Evolutionary conservation across 495 filamentous ascomycete genomes (phyloP).

Genomic region (Tirmania nivea): DNA sequence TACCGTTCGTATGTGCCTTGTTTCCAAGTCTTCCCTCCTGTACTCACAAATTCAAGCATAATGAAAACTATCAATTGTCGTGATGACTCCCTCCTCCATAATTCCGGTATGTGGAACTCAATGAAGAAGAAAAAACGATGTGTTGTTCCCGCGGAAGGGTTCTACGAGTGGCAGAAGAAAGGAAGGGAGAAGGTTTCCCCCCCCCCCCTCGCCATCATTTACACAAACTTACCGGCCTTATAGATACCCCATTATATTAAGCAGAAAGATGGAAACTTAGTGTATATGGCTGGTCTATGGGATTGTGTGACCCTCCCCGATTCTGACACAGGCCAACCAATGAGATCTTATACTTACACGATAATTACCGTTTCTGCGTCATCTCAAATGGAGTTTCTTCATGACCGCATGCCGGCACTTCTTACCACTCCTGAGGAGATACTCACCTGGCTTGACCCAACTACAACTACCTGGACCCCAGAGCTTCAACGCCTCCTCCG

Average conservation of each 20-base stretch:
- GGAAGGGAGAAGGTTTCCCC: slow-evolving; percentile 36
- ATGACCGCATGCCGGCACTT: slow-evolving; percentile 91
- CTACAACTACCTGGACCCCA: slow-evolving; percentile 44
- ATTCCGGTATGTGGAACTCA: slow-evolving; percentile 67
- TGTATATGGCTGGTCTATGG: slow-evolving; percentile 85
- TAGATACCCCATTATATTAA: slow-evolving; percentile 60
- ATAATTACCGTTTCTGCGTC: slow-evolving; percentile 79
- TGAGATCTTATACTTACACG: slow-evolving; percentile 65
- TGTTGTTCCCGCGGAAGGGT: slow-evolving; percentile 69
- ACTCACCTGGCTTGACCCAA: slow-evolving; percentile 59
- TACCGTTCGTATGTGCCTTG: slow-evolving; percentile 55
- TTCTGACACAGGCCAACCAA: slow-evolving; percentile 27
- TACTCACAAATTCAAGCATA: too few species aligned
- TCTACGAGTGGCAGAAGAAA: slow-evolving; percentile 91
- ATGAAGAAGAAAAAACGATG: slow-evolving; percentile 84
- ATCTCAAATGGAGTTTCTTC: slow-evolving; percentile 57
- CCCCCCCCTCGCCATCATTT: background rate
- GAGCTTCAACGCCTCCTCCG: slow-evolving; percentile 55
- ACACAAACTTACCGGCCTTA: slow-evolving; percentile 21
- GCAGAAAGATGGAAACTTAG: slow-evolving; percentile 57
- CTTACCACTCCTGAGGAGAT: slow-evolving; percentile 55
- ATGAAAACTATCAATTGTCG: slow-evolving; percentile 69
- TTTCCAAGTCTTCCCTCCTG: too few species aligned
- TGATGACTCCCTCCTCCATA: slow-evolving; percentile 59
- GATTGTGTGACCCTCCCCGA: slow-evolving; percentile 59